A percentile compares a stretch with the other conserved stretches of the same genome.
Evolutionary conservation across 2,329 filamentous ascomycete genomes (phyloP).

Genomic region (Cladosporium colombiae): DNA sequence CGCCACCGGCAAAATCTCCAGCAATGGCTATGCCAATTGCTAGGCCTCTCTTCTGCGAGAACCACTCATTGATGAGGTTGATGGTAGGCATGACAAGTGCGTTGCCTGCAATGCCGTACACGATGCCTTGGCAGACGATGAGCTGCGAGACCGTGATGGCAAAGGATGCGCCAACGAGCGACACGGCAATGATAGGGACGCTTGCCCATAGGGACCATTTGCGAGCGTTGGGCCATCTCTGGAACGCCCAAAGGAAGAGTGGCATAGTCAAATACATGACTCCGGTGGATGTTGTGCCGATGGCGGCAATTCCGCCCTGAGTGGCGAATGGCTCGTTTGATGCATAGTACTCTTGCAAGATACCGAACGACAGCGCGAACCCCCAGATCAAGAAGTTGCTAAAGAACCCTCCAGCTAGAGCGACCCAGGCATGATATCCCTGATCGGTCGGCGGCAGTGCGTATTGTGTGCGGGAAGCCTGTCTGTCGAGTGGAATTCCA

Average conservation of each 20-base stretch:
- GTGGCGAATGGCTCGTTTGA: conserved; percentile 22
- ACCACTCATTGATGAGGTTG: conserved; percentile 55
- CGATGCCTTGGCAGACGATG: conserved; percentile 42
- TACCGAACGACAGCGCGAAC: conserved; percentile 21
- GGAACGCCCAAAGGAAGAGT: conserved; percentile 42
- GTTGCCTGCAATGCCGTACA: conserved; percentile 47
- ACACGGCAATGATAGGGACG: conserved; percentile 37
- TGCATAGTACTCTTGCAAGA: conserved; percentile 29
- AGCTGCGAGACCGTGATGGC: conserved; percentile 39
- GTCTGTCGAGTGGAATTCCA: conserved; percentile 5
- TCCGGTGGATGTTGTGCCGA: conserved; percentile 41
- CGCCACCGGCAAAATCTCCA: conserved; percentile 47
- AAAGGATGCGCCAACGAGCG: conserved; percentile 39
- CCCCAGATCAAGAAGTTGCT: conserved; percentile 28
- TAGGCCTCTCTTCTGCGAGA: conserved; percentile 30
- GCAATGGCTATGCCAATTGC: conserved; percentile 53
- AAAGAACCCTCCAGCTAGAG: conserved; percentile 46
- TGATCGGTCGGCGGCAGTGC: conserved; percentile 37
- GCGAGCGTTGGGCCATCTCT: conserved; percentile 39
- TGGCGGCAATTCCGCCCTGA: conserved; percentile 41
- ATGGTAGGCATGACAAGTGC: conserved; percentile 52
- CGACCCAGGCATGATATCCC: conserved; percentile 45
- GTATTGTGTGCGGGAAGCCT: conserved; percentile 7
- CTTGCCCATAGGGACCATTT: conserved; percentile 39
- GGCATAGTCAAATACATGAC: conserved; percentile 50